Conservation (phyloP, 192 early-diverging fungal genomes). For the Spizellomyces sp. region DNA sequence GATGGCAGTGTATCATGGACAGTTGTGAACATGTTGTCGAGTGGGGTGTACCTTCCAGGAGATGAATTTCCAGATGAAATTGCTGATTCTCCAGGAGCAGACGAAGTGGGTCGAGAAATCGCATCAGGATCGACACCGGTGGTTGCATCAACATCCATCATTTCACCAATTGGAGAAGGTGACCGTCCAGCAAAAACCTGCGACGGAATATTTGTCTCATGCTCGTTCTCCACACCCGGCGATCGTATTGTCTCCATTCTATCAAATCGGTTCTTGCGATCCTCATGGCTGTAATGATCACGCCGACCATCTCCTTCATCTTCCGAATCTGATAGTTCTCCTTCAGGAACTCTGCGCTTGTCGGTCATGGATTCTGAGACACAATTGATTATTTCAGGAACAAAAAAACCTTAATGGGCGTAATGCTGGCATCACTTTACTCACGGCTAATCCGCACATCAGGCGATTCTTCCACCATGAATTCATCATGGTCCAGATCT, state of each 20-base stretch:
- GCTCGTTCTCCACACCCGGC: background rate
- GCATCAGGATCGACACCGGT: no score
- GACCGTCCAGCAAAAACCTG: no score
- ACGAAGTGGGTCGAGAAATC: no score
- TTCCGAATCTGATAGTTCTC: slow-evolving; percentile 77
- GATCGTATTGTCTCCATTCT: background rate
- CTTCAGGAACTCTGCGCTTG: slow-evolving; percentile 66
- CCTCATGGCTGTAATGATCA: slow-evolving; percentile 29
- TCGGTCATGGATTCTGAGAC: slow-evolving; percentile 61
- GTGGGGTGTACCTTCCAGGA: no score
- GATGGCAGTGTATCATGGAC: no score
- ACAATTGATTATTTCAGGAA: background rate
- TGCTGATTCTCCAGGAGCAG: no score
- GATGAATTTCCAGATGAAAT: no score
- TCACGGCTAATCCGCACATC: slow-evolving; percentile 65
- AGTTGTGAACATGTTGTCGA: no score
- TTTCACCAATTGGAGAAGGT: no score
- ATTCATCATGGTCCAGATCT: slow-evolving; percentile 71
- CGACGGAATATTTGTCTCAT: no score
- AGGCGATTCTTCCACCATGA: slow-evolving; percentile 55
- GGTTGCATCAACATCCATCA: no score
- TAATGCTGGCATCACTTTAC: slow-evolving; percentile 5
- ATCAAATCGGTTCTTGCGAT: slow-evolving; percentile 4
- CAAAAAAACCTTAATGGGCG: background rate
- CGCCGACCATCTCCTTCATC: slow-evolving; percentile 59